Evolutionary conservation across 345 rosid genomes (phyloP), one percentile per base, ranked within the genome.

Genomic region (Punica granatum): DNA sequence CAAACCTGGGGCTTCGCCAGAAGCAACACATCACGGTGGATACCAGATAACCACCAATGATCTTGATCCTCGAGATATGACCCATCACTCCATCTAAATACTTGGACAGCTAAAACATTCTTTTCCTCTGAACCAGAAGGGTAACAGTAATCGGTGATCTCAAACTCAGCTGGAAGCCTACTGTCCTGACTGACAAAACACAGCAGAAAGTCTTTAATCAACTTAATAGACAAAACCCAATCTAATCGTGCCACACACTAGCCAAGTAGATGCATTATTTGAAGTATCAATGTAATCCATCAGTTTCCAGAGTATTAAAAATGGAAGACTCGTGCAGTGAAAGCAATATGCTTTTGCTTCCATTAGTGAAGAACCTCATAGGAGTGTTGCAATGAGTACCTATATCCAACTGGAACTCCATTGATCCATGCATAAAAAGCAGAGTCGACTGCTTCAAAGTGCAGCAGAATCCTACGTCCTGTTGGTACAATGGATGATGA

Each of bases 1-100:
- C 70, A 69, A 69, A 94, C 99, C 95, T 86, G 87, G 67, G 99
- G 97, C 79, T 94, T 94, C 72, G 99, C 86, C 73, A 94, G 82
- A 84, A 94, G 89, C 75, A 88, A 96, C 81, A 94, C 99, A 34
- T 94, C 99, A 25, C 97, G 95, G 63, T 91, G 99, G 69, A 94
- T 82, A 62, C 96, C 99, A 61, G 99, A 94, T 73, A 94, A 78
- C 97, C 98, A 76, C 99, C 99, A 94, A 71, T 94, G 99, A 82
- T 94, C 99, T 85, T 91, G 99, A 87, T 91, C 99, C 84, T 94
- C 99, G 67, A 94, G 98, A 79, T 91, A 94, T 69, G 99, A 88
- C 53, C 98, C 99, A 86, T 94, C 98, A 82, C 99, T 89, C 99
- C 99, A 94, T 86, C 99, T 89, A 75, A 84, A 78, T 59, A 94